phyloP scores from a whole-genome alignment of 805 yeast species.

The Saccharomyces kudriavzevii region DNA sequence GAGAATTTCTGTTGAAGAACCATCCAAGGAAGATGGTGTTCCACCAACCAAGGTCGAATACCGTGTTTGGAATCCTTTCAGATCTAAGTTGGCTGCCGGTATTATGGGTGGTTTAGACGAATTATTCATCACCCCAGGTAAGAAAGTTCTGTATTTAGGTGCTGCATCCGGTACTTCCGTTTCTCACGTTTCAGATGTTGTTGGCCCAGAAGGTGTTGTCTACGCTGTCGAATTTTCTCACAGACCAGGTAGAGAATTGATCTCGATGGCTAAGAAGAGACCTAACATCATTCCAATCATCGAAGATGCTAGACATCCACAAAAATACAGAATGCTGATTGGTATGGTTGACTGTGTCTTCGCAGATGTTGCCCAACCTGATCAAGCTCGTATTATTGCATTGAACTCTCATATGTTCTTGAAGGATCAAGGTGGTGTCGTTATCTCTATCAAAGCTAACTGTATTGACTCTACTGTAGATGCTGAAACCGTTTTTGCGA shows the following conservation, averaged over 20 bases:
- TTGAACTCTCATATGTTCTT: slow-evolving; percentile 96
- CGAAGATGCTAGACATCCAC: slow-evolving; percentile 99
- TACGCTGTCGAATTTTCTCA: slow-evolving; percentile 99
- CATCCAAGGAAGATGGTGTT: slow-evolving; percentile 77
- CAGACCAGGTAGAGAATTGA: slow-evolving; percentile 99
- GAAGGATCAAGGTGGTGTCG: slow-evolving; percentile 97
- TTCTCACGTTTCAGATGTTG: slow-evolving; percentile 95
- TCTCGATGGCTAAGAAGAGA: slow-evolving; percentile 99
- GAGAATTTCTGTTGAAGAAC: slow-evolving; percentile 89
- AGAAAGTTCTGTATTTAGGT: slow-evolving; percentile 94
- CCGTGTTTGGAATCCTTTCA: slow-evolving; percentile 99
- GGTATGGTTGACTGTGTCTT: slow-evolving; percentile 99
- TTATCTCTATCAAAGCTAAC: slow-evolving; percentile 98
- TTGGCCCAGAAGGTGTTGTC: slow-evolving; percentile 98
- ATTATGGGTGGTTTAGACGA: slow-evolving; percentile 99
- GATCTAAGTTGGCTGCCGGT: slow-evolving; percentile 99
- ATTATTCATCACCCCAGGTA: slow-evolving; percentile 94
- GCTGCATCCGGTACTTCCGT: slow-evolving; percentile 99
- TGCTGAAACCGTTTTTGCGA: slow-evolving; percentile 98
- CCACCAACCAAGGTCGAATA: slow-evolving; percentile 93
- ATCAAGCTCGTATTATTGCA: slow-evolving; percentile 99
- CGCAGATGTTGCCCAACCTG: slow-evolving; percentile 99
- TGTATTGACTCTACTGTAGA: slow-evolving; percentile 99
- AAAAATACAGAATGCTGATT: slow-evolving; percentile 96
- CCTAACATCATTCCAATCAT: slow-evolving; percentile 97